Percentiles rank a stretch among this genome's conserved stretches.
Evolutionary conservation across 768 basidiomycete species (phyloP).

Genomic region (Pisolithus orientalis): DNA sequence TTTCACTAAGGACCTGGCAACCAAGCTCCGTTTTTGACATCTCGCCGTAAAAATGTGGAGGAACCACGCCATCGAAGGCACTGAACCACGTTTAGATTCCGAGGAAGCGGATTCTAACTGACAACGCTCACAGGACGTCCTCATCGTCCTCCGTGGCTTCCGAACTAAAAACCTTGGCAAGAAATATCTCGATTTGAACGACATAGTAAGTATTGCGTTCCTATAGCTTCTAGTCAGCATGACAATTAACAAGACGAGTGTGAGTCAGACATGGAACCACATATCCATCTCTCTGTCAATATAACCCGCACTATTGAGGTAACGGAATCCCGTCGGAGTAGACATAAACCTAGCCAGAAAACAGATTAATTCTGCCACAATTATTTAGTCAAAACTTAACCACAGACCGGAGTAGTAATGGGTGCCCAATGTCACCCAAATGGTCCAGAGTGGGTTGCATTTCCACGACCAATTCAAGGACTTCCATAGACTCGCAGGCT

Average conservation of each 20-base stretch:
- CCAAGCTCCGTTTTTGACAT: slow-evolving; percentile 96
- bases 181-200: slow-evolving; percentile 88
- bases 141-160: slow-evolving; percentile 57
- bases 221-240: slow-evolving; percentile 36
- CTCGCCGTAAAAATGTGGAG: slow-evolving; percentile 96
- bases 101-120: not conserved
- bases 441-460: slow-evolving; percentile 96
- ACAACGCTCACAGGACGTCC: slow-evolving; percentile 44
- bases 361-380: not conserved
- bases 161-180: slow-evolving; percentile 69
- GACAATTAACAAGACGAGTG: not conserved
- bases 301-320: slow-evolving; percentile 86
- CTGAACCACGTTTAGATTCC: slow-evolving; percentile 27
- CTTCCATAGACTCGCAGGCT: slow-evolving; percentile 78
- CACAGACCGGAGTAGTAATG: slow-evolving; percentile 76
- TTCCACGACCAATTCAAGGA: slow-evolving; percentile 85
- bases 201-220: slow-evolving; percentile 92
- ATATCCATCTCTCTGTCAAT: slow-evolving; percentile 93
- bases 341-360: slow-evolving; percentile 74
- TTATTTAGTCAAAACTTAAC: not conserved
- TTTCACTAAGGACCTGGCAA: slow-evolving; percentile 84
- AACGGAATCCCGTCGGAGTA: slow-evolving; percentile 86
- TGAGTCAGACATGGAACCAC: slow-evolving; percentile 80
- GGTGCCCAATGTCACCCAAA: slow-evolving; percentile 87
- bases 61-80: slow-evolving; percentile 82